Base-by-base conservation (phyloP, 2,329 filamentous ascomycete species). In the Monosporascus ibericus region DNA sequence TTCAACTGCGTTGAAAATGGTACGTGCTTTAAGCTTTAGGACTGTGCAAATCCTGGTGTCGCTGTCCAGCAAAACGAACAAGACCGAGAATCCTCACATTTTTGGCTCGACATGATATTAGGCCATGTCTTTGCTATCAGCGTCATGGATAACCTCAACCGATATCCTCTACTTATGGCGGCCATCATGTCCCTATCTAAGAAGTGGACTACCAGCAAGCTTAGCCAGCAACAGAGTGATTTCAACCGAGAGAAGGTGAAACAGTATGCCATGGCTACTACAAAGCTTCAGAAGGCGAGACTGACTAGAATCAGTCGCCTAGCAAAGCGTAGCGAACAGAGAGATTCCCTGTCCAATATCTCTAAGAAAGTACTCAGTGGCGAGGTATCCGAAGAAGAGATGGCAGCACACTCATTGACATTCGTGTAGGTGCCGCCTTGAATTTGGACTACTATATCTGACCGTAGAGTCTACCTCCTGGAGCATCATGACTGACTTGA, bases 361-460 rank as follows among this genome's bases (percentile, higher is more conserved):
- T 48, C 47, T 14, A 48, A 52, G 2, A 57, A 57, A 34, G 55
- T 57, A 17, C 49, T 34, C 24, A 25, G 17, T 5, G 55, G 55
- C 3, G 55, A 56, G 24, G 46, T 55, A 15, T 18, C 9, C 17
- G 38, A 49, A 20, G 56, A 56, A 36, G 52, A 58, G 34, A 51
- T 54, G 54, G 50, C 50, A 5, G 52, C 55, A 7, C 52, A 57
- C 36, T 44, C 49, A 5, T 55, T 48, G 5, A 55, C 50, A 5
- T 17, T 57, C 14, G 37, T 46, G 55, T 57, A 48, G 11, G 51
- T 49, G 3, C 24, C 24, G 24, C 24, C 24, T 4, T 25, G 24
- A 6, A 25, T 25, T 25, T 25, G 24, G 24, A 25, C 6, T 25
- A 5, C 6, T 25, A 25, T 25, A 25, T 25, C 24, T 25, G 24